These are phyloP conservation scores for Penicillium sp. DNA, from an alignment of 2,329 filamentous ascomycete genomes.

Conservation along the genomic window DNA sequence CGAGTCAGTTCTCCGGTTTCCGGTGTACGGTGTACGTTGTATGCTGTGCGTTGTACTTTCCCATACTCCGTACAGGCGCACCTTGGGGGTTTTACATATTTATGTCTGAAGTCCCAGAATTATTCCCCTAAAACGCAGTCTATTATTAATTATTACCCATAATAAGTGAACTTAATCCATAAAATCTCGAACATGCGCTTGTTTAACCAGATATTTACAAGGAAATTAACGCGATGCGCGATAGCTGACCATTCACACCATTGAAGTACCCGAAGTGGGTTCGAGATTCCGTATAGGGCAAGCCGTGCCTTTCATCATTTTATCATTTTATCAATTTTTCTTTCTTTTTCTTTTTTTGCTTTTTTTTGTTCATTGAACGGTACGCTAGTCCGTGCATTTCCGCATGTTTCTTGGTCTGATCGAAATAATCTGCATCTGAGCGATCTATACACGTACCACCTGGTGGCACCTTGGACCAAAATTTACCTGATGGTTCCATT, in stretches of 20 bases:
- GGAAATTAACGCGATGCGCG: neutral
- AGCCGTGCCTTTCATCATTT: neutral
- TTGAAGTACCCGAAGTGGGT: neutral
- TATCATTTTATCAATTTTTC: neutral
- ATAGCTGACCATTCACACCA: neutral
- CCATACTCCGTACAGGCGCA: too few relatives aligned
- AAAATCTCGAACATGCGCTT: neutral
- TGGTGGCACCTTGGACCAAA: neutral
- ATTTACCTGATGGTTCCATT: neutral
- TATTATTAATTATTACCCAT: neutral
- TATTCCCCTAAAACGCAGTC: neutral
- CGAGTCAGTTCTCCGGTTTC: neutral
- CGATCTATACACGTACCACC: constrained; percentile 7
- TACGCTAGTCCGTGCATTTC: constrained; percentile 7
- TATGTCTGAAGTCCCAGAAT: neutral
- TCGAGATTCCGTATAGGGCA: neutral
- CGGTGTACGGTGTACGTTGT: neutral
- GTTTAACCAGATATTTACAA: neutral
- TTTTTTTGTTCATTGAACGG: neutral
- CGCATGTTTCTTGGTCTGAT: constrained; percentile 6
- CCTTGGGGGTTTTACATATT: too few relatives aligned
- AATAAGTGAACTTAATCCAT: neutral
- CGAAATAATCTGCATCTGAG: constrained; percentile 4
- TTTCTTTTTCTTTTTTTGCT: neutral
- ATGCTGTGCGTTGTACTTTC: too few relatives aligned